Base-by-base conservation (phyloP, 1,284 basidiomycete species). In the Apiotrichum brassicae region DNA sequence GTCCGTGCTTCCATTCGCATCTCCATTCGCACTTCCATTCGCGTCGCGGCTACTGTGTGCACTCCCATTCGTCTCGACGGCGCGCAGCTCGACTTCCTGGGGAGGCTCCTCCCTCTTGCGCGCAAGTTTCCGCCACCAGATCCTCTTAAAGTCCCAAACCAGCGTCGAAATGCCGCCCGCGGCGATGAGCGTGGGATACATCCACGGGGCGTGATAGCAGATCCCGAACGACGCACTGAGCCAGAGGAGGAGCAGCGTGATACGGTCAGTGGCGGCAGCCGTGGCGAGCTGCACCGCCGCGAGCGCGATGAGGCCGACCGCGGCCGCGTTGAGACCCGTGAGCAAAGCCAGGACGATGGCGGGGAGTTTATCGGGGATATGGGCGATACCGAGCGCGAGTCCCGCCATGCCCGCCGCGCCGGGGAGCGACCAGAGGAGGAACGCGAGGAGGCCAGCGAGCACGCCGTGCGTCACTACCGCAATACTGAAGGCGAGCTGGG, bases 321-420 rank as follows among this genome's bases (percentile, higher is more conserved):
- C 78, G 0, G 80, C 74, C 0, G 80, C 77, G 58, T 83, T 82
- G 19, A 83, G 58, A 0, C 81, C 81, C 0, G 79, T 79, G 16
- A 83, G 66, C 8, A 81, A 68, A 2, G 76, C 78, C 36, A 80
- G 77, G 12, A 78, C 79, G 34, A 77, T 75, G 1, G 65, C 62
- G 0, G 81, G 80, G 0, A 82, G 73, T 4, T 61, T 63, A 26
- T 75, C 70, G 12, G 74, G 72, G 18, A 82, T 76, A 6, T 61
- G 68, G n/a, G 70, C 62, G 3, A 82, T 75, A n/a, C 76, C 80
- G 1, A 78, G 68, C 0, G 75, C 76, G 9, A 82, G 65, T 3
- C 67, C 75, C 18, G 75, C 77, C 80, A 82, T 82, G 3, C 75
- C 77, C 0, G 76, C 54, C 1, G 79, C 77, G 12, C 78, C 78